Conservation (phyloP, 179 eudicot genomes). For the Sideroxylon spinosum region DNA sequence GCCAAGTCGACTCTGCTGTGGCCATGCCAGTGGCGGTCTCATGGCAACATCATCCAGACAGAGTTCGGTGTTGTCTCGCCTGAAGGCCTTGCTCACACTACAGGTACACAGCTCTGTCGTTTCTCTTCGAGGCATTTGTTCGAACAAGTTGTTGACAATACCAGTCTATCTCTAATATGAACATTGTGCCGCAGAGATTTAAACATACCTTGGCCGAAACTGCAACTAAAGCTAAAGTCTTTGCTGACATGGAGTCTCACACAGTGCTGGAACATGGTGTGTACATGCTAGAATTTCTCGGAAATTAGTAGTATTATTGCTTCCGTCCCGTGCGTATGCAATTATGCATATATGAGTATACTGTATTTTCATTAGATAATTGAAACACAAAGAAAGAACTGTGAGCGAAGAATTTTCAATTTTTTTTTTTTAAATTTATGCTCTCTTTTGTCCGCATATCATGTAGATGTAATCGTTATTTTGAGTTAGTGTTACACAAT, state of each 20-base stretch:
- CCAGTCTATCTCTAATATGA: not conserved
- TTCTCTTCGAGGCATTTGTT: constrained; percentile 34
- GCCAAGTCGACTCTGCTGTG: not conserved
- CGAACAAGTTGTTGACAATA: constrained; percentile 37
- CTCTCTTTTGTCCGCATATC: not conserved
- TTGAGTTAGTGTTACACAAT: not conserved
- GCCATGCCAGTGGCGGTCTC: not conserved
- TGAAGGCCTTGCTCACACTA: constrained; percentile 24
- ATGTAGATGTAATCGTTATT: too few relatives aligned
- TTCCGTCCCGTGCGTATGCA: not conserved
- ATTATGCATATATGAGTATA: not conserved
- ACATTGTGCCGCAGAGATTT: constrained; percentile 30
- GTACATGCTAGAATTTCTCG: not conserved
- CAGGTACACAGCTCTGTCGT: constrained; percentile 29
- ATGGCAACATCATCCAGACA: constrained; percentile 19
- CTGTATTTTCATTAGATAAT: not conserved
- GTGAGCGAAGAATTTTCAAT: not conserved
- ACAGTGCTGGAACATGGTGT: constrained; percentile 15
- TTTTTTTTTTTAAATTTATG: not conserved
- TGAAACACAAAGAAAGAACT: not conserved
- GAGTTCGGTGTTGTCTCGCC: constrained; percentile 21
- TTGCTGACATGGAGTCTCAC: constrained; percentile 4
- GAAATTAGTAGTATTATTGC: not conserved
- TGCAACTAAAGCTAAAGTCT: constrained; percentile 10
- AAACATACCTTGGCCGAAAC: constrained; percentile 19